A percentile compares a stretch with the other conserved stretches of the same genome.
phyloP scores from a whole-genome alignment of 2,329 filamentous ascomycete genomes.

The Rutstroemia sydowiana region DNA sequence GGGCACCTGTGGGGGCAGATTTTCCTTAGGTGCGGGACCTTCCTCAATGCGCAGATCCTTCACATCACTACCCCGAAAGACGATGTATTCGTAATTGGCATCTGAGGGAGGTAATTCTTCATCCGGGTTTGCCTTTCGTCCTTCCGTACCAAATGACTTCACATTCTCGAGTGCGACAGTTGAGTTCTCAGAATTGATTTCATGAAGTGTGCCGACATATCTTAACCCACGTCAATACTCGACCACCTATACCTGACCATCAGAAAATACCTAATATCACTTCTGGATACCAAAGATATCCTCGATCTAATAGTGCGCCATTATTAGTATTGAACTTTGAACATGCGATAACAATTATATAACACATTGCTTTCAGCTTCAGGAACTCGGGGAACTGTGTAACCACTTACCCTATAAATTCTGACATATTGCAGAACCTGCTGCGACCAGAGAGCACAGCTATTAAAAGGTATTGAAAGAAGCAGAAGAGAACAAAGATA shows the following conservation, averaged over 20 bases:
- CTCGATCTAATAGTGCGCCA: constrained; percentile 55
- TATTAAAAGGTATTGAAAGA: constrained; percentile 13
- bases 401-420: constrained; percentile 51
- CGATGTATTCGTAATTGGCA: constrained; percentile 95
- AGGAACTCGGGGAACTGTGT: no score
- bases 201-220: constrained; percentile 91
- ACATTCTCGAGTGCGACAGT: constrained; percentile 98
- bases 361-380: constrained; percentile 13
- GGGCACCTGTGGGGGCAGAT: constrained; percentile 69
- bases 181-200: constrained; percentile 95
- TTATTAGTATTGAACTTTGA: constrained; percentile 23
- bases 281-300: constrained; percentile 95
- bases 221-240: constrained; percentile 40
- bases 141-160: constrained; percentile 88
- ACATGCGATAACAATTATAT: neutral
- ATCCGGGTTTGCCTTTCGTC: constrained; percentile 67
- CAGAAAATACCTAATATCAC: constrained; percentile 77
- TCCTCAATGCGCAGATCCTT: constrained; percentile 95
- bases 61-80: constrained; percentile 96
- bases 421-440: constrained; percentile 40
- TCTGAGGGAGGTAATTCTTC: constrained; percentile 81
- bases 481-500: neutral
- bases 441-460: constrained; percentile 28
- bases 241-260: neutral
- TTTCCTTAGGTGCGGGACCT: constrained; percentile 64